Base-by-base conservation (phyloP, 2,329 filamentous ascomycete genomes). In the Knufia petricola region DNA sequence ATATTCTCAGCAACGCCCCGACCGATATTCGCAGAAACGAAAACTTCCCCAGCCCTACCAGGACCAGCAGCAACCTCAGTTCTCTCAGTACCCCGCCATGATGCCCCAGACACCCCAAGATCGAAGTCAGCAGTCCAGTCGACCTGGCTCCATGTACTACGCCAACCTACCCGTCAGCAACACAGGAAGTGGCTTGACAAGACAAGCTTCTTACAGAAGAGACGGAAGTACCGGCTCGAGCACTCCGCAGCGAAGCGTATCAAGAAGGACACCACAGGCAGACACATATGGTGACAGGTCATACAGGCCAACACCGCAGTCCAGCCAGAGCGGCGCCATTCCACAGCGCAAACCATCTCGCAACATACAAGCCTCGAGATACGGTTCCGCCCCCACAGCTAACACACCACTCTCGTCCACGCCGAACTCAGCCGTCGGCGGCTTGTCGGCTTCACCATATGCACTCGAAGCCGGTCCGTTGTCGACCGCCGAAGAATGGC, bases 401-500 rank as follows among this genome's bases (percentile, higher is more conserved):
- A 55, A 44, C 19, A 54, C 55, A n/a, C 50, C 52, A n/a, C 49
- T 54, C 15, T 59, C 56, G 59, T 48, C 53, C 56, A 52, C 55
- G 53, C 34, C 56, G 1, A 49, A 37, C 28, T 54, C 56, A n/a
- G n/a, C n/a, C 20, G 64, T 57, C 46, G 21, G 6, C 8, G 63
- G 58, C 43, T 57, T 68, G 32, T 62, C 65, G 21, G 64, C 64
- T 30, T 66, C 67, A 3, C 68, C 75, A 4, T 81, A 82, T 61
- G 69, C 68, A 21, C 57, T 74, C 32, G 79, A 83, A 55, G 76
- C 75, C 45, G 77, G 76, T 1, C 74, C 72, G 54, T 69, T 73
- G 30, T 70, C 75, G 36, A 87, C 83, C 60, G 89, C 81, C 58
- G 90, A 95, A 59, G 90, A 96, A 55, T 96, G 92, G 92, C 87